phyloP scores from a whole-genome alignment of 2,329 filamentous ascomycete species.

The Colletotrichum destructivum region DNA sequence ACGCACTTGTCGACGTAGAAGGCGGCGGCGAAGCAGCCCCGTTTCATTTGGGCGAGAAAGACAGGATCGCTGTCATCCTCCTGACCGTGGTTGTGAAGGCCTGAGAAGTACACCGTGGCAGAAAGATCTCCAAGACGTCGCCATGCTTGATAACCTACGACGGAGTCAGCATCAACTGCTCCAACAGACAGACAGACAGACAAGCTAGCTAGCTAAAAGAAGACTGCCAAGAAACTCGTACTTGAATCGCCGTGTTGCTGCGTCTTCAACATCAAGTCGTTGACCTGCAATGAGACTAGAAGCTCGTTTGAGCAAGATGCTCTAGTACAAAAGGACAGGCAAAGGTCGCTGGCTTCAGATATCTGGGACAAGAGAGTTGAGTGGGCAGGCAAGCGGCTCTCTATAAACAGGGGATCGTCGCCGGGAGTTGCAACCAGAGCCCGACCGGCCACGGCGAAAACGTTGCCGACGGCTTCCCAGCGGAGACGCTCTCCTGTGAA shows the following conservation, averaged over 20 bases:
- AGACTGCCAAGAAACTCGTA: background rate
- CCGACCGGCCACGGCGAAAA: background rate
- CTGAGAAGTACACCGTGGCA: too few species aligned
- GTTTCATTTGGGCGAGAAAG: background rate
- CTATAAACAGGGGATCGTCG: too few species aligned
- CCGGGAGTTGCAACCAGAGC: background rate
- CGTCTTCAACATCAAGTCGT: conserved; percentile 1
- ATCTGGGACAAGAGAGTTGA: too few species aligned
- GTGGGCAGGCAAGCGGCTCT: too few species aligned
- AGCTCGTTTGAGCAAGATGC: background rate
- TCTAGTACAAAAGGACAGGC: background rate
- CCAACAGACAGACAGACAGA: too few species aligned
- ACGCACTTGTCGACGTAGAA: conserved; percentile 6
- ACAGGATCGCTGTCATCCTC: background rate
- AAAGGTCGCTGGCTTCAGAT: background rate
- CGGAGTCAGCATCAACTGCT: too few species aligned
- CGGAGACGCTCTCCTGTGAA: conserved; percentile 1
- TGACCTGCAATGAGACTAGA: background rate
- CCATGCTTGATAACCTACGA: too few species aligned
- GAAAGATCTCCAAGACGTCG: too few species aligned
- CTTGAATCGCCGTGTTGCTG: conserved; percentile 5
- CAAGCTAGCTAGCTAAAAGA: too few species aligned
- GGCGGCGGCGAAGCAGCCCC: background rate
- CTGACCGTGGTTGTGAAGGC: too few species aligned
- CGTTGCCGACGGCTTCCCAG: background rate